phyloP scores from a whole-genome alignment of 768 basidiomycete genomes.

The Mrakia gelida region DNA sequence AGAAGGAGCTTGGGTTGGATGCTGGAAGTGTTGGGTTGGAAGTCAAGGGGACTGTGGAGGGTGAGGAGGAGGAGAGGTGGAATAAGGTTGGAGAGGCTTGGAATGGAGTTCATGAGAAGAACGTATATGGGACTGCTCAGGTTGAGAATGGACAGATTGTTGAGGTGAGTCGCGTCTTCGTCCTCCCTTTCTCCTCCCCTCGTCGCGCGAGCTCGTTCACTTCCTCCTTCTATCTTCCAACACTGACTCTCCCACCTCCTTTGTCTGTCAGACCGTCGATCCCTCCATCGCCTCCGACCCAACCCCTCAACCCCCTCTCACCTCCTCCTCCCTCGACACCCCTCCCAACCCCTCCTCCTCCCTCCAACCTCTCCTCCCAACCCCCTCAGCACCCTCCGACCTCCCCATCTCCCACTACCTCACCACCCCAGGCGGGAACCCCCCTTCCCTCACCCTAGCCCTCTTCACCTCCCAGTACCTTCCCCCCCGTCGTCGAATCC shows the following conservation, averaged over 20 bases:
- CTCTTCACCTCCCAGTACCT: slow-evolving; percentile 32
- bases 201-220: not conserved
- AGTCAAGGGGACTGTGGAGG: not conserved
- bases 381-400: slow-evolving; percentile 9
- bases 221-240: not conserved
- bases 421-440: slow-evolving; percentile 17
- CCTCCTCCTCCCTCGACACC: not conserved
- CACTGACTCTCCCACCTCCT: not conserved
- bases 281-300: slow-evolving; percentile 10
- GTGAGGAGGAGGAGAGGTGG: slow-evolving; percentile 26
- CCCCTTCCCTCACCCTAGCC: slow-evolving; percentile 33
- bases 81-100: slow-evolving; percentile 24
- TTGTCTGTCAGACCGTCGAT: slow-evolving; percentile 10
- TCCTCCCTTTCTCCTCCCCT: not conserved
- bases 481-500: slow-evolving; percentile 23
- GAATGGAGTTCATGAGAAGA: slow-evolving; percentile 14
- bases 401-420: slow-evolving; percentile 30
- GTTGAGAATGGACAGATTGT: slow-evolving; percentile 2
- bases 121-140: slow-evolving; percentile 1
- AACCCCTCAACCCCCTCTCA: no score
- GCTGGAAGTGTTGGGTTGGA: not conserved
- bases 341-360: not conserved
- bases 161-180: slow-evolving; percentile 4
- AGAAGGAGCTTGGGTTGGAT: slow-evolving; percentile 27
- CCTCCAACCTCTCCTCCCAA: not conserved